Conservation (phyloP, 2,329 filamentous ascomycete species). For the Paracoccidioides lutzii region DNA sequence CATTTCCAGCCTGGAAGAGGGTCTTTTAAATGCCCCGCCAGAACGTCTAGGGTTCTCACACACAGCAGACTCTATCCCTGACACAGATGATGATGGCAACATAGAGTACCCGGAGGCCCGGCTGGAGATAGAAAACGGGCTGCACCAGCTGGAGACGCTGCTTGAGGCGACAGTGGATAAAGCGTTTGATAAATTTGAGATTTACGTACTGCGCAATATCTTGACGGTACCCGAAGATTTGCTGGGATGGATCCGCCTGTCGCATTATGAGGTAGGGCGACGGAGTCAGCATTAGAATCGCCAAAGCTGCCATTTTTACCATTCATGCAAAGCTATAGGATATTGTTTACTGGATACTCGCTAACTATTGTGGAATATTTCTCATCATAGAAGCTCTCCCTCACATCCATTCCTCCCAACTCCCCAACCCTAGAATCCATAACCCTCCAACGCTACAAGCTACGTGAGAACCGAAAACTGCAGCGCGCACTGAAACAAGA, state of each 20-base stretch:
- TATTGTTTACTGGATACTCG: not conserved
- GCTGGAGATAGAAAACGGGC: constrained; percentile 75
- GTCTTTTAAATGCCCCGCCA: constrained; percentile 61
- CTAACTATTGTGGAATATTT: not conserved
- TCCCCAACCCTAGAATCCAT: constrained; percentile 55
- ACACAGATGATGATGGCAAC: constrained; percentile 35
- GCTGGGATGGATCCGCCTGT: constrained; percentile 63
- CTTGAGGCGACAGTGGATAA: constrained; percentile 70
- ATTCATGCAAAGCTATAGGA: not conserved
- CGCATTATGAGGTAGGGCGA: constrained; percentile 61
- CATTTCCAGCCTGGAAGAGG: constrained; percentile 73
- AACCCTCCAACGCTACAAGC: constrained; percentile 55
- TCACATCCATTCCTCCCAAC: constrained; percentile 20
- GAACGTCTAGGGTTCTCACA: constrained; percentile 65
- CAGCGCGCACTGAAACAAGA: constrained; percentile 58
- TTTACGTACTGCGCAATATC: constrained; percentile 82
- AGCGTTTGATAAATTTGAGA: constrained; percentile 75
- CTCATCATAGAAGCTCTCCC: constrained; percentile 25
- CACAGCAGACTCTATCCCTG: constrained; percentile 32
- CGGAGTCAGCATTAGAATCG: no score
- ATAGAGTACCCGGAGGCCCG: constrained; percentile 39
- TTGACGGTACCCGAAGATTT: constrained; percentile 59
- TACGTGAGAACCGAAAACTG: constrained; percentile 67
- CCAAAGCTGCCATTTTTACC: no score
- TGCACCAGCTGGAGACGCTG: constrained; percentile 71